Evolutionary conservation across 208 protist genomes (phyloP).

Genomic region (Trypanosoma brucei): DNA sequence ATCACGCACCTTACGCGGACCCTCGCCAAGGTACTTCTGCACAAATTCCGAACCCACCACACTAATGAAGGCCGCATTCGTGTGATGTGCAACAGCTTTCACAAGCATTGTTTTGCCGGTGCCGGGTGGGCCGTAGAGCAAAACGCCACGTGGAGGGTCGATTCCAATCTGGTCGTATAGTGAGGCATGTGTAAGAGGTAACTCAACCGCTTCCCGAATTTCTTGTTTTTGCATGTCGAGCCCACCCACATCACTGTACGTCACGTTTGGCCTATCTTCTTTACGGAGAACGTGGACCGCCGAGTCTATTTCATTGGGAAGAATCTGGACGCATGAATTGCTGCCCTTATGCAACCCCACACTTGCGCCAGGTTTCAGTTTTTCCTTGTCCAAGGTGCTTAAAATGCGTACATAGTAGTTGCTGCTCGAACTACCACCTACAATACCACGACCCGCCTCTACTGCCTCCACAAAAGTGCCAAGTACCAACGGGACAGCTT

Average conservation of each 20-base stretch:
- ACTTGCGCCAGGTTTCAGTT: constrained; percentile 98
- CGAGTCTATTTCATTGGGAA: constrained; percentile 97
- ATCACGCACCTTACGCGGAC: constrained; percentile 98
- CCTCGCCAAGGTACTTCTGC: constrained; percentile 99
- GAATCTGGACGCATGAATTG: constrained; percentile 98
- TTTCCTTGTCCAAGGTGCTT: constrained; percentile 96
- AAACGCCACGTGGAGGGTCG: constrained; percentile 98
- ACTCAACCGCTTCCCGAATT: constrained; percentile 99
- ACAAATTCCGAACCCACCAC: constrained; percentile 99
- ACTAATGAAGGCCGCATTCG: constrained; percentile 96
- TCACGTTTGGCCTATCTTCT: constrained; percentile 91
- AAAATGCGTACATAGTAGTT: constrained; percentile 98
- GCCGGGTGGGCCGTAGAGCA: constrained; percentile 98
- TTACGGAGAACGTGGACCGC: constrained; percentile 94
- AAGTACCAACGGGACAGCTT: constrained; percentile 99
- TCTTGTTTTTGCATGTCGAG: constrained; percentile 99
- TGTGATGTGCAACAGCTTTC: constrained; percentile 99
- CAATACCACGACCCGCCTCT: constrained; percentile 94
- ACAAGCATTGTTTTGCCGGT: constrained; percentile 99
- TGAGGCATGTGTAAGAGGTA: constrained; percentile 98
- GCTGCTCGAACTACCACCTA: constrained; percentile 94
- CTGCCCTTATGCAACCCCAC: constrained; percentile 99
- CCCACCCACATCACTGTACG: constrained; percentile 98
- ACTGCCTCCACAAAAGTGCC: constrained; percentile 99
- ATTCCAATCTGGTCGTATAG: constrained; percentile 99